Evolutionary conservation across 2,329 filamentous ascomycete genomes (phyloP).

Genomic region (Colletotrichum sansevieriae): DNA sequence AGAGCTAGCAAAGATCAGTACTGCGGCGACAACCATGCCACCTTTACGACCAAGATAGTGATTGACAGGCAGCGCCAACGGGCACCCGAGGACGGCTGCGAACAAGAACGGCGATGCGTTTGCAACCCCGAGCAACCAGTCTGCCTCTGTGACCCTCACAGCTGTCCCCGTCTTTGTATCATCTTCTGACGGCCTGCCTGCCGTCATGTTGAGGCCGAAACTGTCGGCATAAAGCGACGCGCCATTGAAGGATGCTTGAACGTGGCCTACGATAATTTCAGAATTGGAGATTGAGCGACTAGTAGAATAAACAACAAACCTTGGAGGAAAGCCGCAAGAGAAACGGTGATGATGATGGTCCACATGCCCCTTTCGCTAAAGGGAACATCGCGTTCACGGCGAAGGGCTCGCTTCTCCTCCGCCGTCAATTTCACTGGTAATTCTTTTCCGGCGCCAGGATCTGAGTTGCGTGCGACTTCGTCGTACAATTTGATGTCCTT

Average conservation of each 20-base stretch:
- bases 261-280: slow-evolving; percentile 47
- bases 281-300: no score
- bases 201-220: slow-evolving; percentile 14
- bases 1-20: slow-evolving; percentile 56
- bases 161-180: background rate
- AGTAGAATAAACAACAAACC: slow-evolving; percentile 39
- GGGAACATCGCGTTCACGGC: slow-evolving; percentile 53
- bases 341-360: slow-evolving; percentile 57
- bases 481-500: slow-evolving; percentile 57
- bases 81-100: slow-evolving; percentile 55
- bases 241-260: slow-evolving; percentile 60
- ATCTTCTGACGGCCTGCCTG: slow-evolving; percentile 12
- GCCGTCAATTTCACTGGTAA: slow-evolving; percentile 50
- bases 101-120: slow-evolving; percentile 57
- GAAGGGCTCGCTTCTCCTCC: slow-evolving; percentile 54
- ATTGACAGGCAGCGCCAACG: slow-evolving; percentile 56
- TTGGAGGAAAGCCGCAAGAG: slow-evolving; percentile 58
- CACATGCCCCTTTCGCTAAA: slow-evolving; percentile 56
- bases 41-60: slow-evolving; percentile 56
- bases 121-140: slow-evolving; percentile 56
- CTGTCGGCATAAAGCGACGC: slow-evolving; percentile 50
- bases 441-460: slow-evolving; percentile 41
- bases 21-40: slow-evolving; percentile 54
- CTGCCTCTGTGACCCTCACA: slow-evolving; percentile 41
- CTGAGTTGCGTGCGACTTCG: slow-evolving; percentile 49